These are phyloP conservation scores for Xylaria sp. DNA, from an alignment of 2,329 filamentous ascomycete genomes.

Conservation along the genomic window DNA sequence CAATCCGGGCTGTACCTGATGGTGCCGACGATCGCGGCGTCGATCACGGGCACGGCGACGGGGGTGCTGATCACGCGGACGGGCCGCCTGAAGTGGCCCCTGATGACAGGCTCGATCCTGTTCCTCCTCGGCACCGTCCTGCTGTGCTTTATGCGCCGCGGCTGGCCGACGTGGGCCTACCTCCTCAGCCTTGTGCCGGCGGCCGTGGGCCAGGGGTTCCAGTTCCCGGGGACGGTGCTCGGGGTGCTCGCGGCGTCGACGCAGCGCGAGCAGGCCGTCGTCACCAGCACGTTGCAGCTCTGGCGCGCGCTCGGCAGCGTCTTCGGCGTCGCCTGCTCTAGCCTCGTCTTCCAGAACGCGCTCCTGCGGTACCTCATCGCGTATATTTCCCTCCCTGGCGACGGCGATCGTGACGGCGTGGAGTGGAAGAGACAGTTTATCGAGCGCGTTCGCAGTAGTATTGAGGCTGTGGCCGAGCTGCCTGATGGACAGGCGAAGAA, in stretches of 20 bases:
- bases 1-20: constrained; percentile 77
- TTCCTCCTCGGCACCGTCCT: constrained; percentile 62
- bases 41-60: constrained; percentile 64
- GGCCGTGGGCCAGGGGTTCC: constrained; percentile 69
- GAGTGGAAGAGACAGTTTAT: constrained; percentile 67
- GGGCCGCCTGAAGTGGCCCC: constrained; percentile 67
- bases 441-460: constrained; percentile 61
- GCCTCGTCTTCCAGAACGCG: constrained; percentile 78
- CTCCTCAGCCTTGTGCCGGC: constrained; percentile 66
- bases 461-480: constrained; percentile 62
- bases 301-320: constrained; percentile 78
- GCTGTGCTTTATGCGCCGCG: constrained; percentile 61
- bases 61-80: constrained; percentile 71
- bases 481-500: constrained; percentile 54
- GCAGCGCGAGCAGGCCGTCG: constrained; percentile 72
- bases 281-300: constrained; percentile 75
- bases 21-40: constrained; percentile 67
- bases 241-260: constrained; percentile 68
- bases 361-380: constrained; percentile 67
- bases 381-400: constrained; percentile 57
- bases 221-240: constrained; percentile 72
- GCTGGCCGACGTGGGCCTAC: constrained; percentile 63
- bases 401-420: constrained; percentile 52
- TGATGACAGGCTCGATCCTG: constrained; percentile 60
- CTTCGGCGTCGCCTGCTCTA: constrained; percentile 76